phyloP scores from a whole-genome alignment of 1,284 basidiomycete genomes.

The Austroboletus niveus region DNA sequence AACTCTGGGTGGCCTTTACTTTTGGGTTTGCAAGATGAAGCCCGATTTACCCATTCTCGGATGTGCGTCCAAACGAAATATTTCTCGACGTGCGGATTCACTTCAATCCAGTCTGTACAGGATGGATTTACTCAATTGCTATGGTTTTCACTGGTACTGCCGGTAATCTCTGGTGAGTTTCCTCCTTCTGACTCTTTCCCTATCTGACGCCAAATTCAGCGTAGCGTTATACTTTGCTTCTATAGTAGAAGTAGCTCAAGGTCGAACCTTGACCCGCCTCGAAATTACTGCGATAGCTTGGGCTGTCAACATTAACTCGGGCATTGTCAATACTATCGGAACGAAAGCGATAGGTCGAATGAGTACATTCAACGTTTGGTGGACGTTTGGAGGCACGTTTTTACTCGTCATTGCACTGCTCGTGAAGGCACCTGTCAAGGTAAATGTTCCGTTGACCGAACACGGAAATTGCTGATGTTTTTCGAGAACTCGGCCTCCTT shows the following conservation, averaged over 20 bases:
- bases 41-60: conserved; percentile 53
- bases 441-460: conserved; percentile 16
- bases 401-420: conserved; percentile 55
- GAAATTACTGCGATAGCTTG: conserved; percentile 56
- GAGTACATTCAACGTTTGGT: conserved; percentile 60
- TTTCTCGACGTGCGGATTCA: not conserved
- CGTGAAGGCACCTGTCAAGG: conserved; percentile 55
- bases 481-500: conserved; percentile 51
- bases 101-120: conserved; percentile 44
- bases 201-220: conserved; percentile 27
- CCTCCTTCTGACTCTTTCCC: not conserved
- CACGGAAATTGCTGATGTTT: not conserved
- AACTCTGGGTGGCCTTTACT: conserved; percentile 59
- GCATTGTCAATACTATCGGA: conserved; percentile 53
- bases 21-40: conserved; percentile 67
- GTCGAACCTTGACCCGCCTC: conserved; percentile 44
- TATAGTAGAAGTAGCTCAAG: conserved; percentile 49
- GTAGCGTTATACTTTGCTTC: conserved; percentile 56
- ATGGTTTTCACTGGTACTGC: conserved; percentile 63
- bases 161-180: conserved; percentile 50
- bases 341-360: conserved; percentile 57
- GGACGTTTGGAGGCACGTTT: conserved; percentile 60
- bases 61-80: conserved; percentile 38
- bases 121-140: conserved; percentile 61
- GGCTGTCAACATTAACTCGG: conserved; percentile 56